Percentiles rank a stretch among this genome's conserved stretches.
phyloP scores from a whole-genome alignment of 2,329 filamentous ascomycete genomes.

The Herpotrichia juniperi region DNA sequence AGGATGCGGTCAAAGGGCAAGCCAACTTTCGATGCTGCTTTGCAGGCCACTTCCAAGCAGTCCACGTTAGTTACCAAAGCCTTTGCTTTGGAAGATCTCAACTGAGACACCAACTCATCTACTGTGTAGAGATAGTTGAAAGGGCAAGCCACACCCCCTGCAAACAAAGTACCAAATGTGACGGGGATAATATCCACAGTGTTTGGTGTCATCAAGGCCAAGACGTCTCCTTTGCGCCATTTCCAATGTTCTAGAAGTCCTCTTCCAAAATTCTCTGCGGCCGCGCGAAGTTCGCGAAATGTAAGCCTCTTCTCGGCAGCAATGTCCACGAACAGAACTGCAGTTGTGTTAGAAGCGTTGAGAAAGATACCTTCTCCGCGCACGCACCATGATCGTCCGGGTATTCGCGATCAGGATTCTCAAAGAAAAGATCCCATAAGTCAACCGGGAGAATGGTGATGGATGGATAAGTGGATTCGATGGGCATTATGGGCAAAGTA shows the following conservation, averaged over 20 bases:
- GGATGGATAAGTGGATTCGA: too few species aligned
- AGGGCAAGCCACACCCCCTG: conserved; percentile 26
- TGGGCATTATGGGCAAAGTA: too few species aligned
- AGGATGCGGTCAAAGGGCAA: conserved; percentile 5
- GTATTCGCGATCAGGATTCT: too few species aligned
- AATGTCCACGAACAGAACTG: conserved; percentile 4
- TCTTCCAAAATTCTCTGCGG: conserved; percentile 4
- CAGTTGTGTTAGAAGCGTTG: neutral
- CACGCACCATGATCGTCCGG: too few species aligned
- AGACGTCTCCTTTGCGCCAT: conserved; percentile 25
- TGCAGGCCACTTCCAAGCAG: conserved; percentile 9
- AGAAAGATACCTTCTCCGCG: neutral
- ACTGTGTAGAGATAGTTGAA: conserved; percentile 21
- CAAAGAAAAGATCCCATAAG: too few species aligned
- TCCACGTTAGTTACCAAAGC: conserved; percentile 8
- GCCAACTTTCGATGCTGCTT: conserved; percentile 2
- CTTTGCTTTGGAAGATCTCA: conserved; percentile 14
- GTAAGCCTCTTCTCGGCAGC: conserved; percentile 3
- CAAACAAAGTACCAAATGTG: conserved; percentile 22
- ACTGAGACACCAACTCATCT: conserved; percentile 20
- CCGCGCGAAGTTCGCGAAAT: neutral
- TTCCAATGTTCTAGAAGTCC: conserved; percentile 12
- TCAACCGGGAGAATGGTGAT: too few species aligned
- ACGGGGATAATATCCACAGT: conserved; percentile 14
- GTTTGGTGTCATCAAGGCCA: conserved; percentile 21